A percentile compares a stretch with the other conserved stretches of the same genome.
These are phyloP conservation scores for Lactarius sp. DNA, from an alignment of 768 basidiomycete genomes.

Conservation along the genomic window DNA sequence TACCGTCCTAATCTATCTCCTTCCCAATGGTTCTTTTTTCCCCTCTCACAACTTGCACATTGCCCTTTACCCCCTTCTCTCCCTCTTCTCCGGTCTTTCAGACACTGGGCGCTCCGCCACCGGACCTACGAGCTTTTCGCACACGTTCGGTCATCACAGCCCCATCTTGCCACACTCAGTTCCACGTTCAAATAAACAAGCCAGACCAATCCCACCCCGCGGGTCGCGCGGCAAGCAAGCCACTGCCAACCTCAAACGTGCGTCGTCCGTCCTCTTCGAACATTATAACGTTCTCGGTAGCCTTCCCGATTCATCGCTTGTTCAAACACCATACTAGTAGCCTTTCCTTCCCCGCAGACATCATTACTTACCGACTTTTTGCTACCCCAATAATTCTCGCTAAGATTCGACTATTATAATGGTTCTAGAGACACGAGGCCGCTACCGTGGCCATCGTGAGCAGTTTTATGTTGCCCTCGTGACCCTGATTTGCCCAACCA, in stretches of 20 bases:
- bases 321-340: not conserved
- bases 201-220: not conserved
- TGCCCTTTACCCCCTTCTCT: not conserved
- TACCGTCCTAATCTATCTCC: no score
- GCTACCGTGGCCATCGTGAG: not conserved
- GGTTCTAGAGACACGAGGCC: not conserved
- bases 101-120: not conserved
- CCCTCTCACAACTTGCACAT: no score
- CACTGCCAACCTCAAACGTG: slow-evolving; percentile 11
- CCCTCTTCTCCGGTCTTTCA: not conserved
- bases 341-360: no score
- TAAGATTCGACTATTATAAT: not conserved
- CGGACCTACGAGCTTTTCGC: not conserved
- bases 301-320: slow-evolving; percentile 7
- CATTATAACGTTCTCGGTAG: slow-evolving; percentile 1
- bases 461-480: not conserved
- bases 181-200: not conserved
- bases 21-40: no score
- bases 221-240: not conserved
- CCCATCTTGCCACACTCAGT: not conserved
- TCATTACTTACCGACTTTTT: no score
- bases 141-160: slow-evolving; percentile 6
- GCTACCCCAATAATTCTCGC: no score
- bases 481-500: not conserved
- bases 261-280: not conserved